Evolutionary conservation across 75 land plant genomes (phyloP).

Genomic region (Cunninghamia lanceolata): DNA sequence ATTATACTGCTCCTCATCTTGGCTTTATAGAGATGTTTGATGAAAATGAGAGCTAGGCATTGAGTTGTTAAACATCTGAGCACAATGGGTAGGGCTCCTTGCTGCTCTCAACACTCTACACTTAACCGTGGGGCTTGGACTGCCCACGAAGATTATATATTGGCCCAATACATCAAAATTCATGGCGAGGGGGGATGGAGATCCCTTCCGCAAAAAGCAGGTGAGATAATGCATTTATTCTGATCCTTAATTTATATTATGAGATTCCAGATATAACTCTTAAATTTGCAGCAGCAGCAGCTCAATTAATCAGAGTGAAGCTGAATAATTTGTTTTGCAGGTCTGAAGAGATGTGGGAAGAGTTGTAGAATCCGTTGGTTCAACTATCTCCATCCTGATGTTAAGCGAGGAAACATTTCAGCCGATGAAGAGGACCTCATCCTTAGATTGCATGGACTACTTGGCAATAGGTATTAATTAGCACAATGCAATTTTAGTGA

Average conservation of each 20-base stretch:
- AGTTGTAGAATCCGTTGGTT: constrained; percentile 87
- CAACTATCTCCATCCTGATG: constrained; percentile 71
- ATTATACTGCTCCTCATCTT: no score
- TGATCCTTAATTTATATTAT: no score
- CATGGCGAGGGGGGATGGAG: background rate
- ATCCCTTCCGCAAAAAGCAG: background rate
- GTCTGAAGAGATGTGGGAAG: constrained; percentile 75
- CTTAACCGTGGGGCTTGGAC: background rate
- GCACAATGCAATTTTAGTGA: no score
- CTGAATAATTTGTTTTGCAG: constrained; percentile 19
- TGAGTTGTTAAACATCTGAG: background rate
- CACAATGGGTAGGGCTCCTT: background rate
- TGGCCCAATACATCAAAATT: background rate
- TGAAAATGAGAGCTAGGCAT: background rate
- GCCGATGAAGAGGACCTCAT: constrained; percentile 68
- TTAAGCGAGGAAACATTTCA: constrained; percentile 74
- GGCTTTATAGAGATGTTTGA: no score
- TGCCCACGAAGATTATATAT: background rate
- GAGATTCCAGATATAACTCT: no score
- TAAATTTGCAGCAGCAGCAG: no score
- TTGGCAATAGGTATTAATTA: constrained; percentile 63
- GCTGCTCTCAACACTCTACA: background rate
- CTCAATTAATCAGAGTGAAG: no score
- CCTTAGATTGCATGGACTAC: constrained; percentile 67
- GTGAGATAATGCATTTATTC: background rate